A percentile compares a stretch with the other conserved stretches of the same genome.
Evolutionary conservation across 1,284 basidiomycete species (phyloP).

Genomic region (Irpex sp.): DNA sequence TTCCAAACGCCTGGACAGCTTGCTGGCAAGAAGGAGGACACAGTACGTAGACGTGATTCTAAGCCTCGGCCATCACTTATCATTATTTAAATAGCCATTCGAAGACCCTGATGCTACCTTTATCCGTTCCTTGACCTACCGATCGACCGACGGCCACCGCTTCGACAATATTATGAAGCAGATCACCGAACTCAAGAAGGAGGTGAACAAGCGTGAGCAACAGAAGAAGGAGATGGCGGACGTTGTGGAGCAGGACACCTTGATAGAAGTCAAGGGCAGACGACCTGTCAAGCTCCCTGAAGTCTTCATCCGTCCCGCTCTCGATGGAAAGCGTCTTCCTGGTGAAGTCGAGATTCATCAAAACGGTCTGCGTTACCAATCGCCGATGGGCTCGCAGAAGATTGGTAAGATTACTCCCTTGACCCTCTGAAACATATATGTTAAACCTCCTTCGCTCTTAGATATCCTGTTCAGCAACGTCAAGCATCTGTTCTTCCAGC

Average conservation of each 20-base stretch:
- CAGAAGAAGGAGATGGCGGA: constrained; percentile 99
- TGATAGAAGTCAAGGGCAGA: constrained; percentile 84
- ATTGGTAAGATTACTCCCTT: constrained; percentile 58
- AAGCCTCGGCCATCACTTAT: constrained; percentile 5
- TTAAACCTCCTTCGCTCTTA: constrained; percentile 25
- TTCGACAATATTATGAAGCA: constrained; percentile 89
- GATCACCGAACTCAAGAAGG: constrained; percentile 95
- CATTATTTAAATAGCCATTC: constrained; percentile 66
- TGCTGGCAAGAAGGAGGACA: constrained; percentile 98
- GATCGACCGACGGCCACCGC: constrained; percentile 85
- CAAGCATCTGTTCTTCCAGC: constrained; percentile 99
- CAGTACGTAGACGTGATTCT: constrained; percentile 45
- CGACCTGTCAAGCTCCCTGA: constrained; percentile 84
- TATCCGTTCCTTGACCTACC: constrained; percentile 93
- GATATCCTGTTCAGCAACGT: constrained; percentile 97
- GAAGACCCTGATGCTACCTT: constrained; percentile 98
- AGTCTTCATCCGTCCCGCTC: constrained; percentile 90
- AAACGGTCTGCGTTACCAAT: constrained; percentile 94
- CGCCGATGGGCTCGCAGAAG: constrained; percentile 85
- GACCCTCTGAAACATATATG: not conserved
- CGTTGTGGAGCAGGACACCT: constrained; percentile 91
- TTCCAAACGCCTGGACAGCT: constrained; percentile 98
- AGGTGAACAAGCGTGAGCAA: constrained; percentile 94
- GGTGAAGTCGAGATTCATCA: constrained; percentile 98
- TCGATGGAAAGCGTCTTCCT: constrained; percentile 90